Evolutionary conservation across 768 basidiomycete species (phyloP), one percentile per base, ranked within the genome.

Genomic region (Nevesoporus exiguus): DNA sequence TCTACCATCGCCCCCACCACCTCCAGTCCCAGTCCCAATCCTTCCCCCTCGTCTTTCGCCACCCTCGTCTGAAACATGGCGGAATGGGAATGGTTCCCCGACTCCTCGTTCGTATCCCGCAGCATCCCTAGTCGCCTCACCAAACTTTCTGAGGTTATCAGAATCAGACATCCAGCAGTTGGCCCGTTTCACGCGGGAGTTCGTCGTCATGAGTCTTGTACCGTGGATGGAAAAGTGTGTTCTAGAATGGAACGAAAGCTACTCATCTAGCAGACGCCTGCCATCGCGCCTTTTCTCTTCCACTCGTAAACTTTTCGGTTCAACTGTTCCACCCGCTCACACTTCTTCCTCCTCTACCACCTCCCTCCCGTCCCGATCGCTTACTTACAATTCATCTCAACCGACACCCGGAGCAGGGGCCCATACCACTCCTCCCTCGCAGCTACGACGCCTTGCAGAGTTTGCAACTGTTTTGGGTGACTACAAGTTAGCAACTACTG

Each of bases 151-250:
- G 36, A 71, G 74, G 30, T 73, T 94, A 74, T 76, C 74, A 9
- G 84, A 92, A 61, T 71, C 73, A 44, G 93, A 96, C 71, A 87
- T 92, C 14, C 80, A 86, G 49, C 80, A 83, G 60, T 81, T 85
- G 7, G 84, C 84, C 0, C 80, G 82, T 49, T 93, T 98, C 62
- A 80, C 91, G 10, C 81, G 93, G 42, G 95, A 97, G 69, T 88
- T 98, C 61, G 77, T 92, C 4, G 84, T 86, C 11, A 92, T 90
- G 84, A 94, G 90, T 65, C 71, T 98, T 42, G 69, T 98, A 3
- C 95, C 95, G 1, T 98, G 91, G 91, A 95, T 98, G 92, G 96
- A 98, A 73, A 91, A 87, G 64, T 87, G 86, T 68, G 89, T 95
- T 6, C 61, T 92, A 43, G 91, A 96, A 58, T 96, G 94, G 92